These are phyloP conservation scores for Acanthamoeba lenticulata DNA, from an alignment of 208 protist genomes.

Conservation along the genomic window DNA sequence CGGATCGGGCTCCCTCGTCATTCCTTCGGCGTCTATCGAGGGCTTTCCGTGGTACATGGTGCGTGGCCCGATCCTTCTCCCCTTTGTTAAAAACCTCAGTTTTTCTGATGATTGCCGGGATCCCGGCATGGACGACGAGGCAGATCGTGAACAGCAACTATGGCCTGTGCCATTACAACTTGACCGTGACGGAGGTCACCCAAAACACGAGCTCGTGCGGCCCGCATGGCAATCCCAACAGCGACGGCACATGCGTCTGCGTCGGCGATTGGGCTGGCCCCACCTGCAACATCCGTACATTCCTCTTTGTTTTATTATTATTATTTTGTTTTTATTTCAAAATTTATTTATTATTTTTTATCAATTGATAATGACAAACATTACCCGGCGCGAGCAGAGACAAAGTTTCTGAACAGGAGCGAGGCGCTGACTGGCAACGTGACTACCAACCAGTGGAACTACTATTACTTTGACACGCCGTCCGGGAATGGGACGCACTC, in stretches of 20 bases:
- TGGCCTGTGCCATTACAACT: not conserved
- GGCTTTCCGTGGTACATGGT: not conserved
- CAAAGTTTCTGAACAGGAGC: not conserved
- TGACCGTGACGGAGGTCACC: not conserved
- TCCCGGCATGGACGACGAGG: not conserved
- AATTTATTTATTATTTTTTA: too few species aligned
- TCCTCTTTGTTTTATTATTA: not conserved
- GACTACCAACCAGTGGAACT: not conserved
- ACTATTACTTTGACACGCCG: not conserved
- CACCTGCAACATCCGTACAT: not conserved
- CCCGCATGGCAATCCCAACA: not conserved
- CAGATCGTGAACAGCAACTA: not conserved
- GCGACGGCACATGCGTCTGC: conserved; percentile 52
- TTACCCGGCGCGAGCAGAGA: too few species aligned
- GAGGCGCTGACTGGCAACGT: not conserved
- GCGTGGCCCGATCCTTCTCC: not conserved
- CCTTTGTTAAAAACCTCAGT: not conserved
- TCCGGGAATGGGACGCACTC: not conserved
- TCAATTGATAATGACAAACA: too few species aligned
- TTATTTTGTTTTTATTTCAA: too few species aligned
- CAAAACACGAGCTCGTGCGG: not conserved
- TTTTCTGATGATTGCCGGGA: not conserved
- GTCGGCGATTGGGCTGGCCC: not conserved
- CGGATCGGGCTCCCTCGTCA: not conserved
- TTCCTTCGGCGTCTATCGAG: not conserved